A percentile compares a stretch with the other conserved stretches of the same genome.
phyloP scores from a whole-genome alignment of 2,329 filamentous ascomycete species.

The Cladophialophora bantiana region DNA sequence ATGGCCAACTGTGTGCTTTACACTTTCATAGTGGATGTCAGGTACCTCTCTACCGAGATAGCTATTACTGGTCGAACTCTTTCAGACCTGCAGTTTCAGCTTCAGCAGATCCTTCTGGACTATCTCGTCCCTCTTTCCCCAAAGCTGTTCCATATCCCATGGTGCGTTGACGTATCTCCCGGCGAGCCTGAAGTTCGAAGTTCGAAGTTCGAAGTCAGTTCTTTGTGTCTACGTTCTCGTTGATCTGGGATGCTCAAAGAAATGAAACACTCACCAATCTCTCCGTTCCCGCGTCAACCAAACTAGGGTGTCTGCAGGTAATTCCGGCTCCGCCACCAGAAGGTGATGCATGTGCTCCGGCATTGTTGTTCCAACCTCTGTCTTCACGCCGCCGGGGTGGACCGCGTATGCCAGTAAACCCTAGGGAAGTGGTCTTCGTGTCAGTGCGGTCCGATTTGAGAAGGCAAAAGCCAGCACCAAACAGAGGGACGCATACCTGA shows the following conservation, averaged over 20 bases:
- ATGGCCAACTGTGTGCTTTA: no score
- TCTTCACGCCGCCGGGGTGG: conserved; percentile 35
- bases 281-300: conserved; percentile 40
- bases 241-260: background rate
- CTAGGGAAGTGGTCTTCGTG: conserved; percentile 5
- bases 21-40: background rate
- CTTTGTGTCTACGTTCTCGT: background rate
- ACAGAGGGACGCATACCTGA: background rate
- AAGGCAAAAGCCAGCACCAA: background rate
- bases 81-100: conserved; percentile 24
- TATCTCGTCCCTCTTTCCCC: conserved; percentile 41
- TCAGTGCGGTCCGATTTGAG: background rate
- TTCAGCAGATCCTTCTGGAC: conserved; percentile 43
- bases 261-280: conserved; percentile 40
- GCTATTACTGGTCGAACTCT: background rate
- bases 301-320: conserved; percentile 52
- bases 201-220: background rate
- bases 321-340: conserved; percentile 49
- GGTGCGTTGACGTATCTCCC: conserved; percentile 25
- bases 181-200: conserved; percentile 37
- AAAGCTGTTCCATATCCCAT: conserved; percentile 45
- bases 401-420: conserved; percentile 36
- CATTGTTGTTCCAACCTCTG: conserved; percentile 24
- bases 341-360: conserved; percentile 28
- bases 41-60: background rate